Evolutionary conservation across 148 eudicot species (phyloP), one percentile per base, ranked within the genome.

Genomic region (Cornus suecica): DNA sequence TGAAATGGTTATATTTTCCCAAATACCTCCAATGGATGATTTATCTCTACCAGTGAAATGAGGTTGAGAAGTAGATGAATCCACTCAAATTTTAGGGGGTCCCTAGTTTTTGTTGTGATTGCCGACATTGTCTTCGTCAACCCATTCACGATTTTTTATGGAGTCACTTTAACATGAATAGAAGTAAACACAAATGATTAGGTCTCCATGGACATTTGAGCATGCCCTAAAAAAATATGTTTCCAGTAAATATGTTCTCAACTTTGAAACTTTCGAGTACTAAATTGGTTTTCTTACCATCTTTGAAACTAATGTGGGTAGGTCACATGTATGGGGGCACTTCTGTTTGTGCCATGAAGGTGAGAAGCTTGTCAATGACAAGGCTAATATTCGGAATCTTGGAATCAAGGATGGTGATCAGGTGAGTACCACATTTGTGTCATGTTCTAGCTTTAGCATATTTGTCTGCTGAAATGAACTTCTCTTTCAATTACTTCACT

Each of bases 261-360:
- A 27, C 32, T 26, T 29, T 26, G 69, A 31, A 28, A 34, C 23
- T 73, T 32, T 61, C 54, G 22, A 22, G 69, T 27, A 29, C 25
- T 37, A 32, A 25, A 27, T 45, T 4, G 4, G 56, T 69, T 37
- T 51, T 31, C 27, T 27, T 76, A 65, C 26, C 15, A 60, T 45
- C 23, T 63, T 34, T 32, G 54, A 74, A 74, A 69, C 52, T 68
- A 72, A 30, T 66, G 62, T 42, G 64, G 25, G 74, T 60, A 86
- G 88, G 88, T 76, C 86, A 16, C 73, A 78, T 75, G 84, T 86
- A 34, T 86, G 88, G 88, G 80, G 84, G 15, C 80, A 86, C 78
- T 86, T 86, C 52, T 83, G 88, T 42, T 74, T 86, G 54, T 78
- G 86, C 74, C 79, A 78, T 45, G 79, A 80, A 72, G 88, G 70